Conservation (phyloP, 345 rosid species). For the Populus ilicifolia region DNA sequence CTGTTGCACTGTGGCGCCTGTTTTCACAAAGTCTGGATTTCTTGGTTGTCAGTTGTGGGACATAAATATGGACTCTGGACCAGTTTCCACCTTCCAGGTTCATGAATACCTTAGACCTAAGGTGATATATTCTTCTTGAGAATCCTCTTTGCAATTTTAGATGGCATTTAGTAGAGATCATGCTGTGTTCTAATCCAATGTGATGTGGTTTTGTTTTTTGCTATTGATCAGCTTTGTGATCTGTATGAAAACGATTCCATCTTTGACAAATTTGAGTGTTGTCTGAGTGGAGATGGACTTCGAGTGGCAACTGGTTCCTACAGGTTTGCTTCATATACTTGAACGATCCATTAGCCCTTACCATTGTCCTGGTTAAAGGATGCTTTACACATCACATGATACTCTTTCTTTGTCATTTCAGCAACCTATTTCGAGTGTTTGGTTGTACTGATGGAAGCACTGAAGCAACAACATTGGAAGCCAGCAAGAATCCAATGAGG, state of each 20-base stretch:
- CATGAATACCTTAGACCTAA: conserved; percentile 86
- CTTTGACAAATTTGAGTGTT: conserved; percentile 63
- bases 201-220: conserved; percentile 11
- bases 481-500: conserved; percentile 73
- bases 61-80: conserved; percentile 75
- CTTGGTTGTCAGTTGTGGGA: conserved; percentile 66
- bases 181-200: neutral
- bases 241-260: conserved; percentile 64
- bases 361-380: neutral
- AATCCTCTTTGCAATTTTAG: neutral
- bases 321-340: conserved; percentile 37
- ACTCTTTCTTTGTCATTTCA: conserved; percentile 21
- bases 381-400: neutral
- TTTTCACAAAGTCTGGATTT: neutral
- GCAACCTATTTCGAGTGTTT: conserved; percentile 69
- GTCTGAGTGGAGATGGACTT: conserved; percentile 55
- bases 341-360: neutral
- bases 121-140: conserved; percentile 31
- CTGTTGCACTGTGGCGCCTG: neutral
- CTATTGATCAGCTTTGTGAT: conserved; percentile 55
- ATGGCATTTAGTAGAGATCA: conserved; percentile 4
- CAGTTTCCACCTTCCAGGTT: conserved; percentile 85
- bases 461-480: conserved; percentile 55
- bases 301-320: conserved; percentile 75
- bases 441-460: conserved; percentile 52